A percentile compares a stretch with the other conserved stretches of the same genome.
phyloP scores from a whole-genome alignment of 768 basidiomycete genomes.

The Cystoderma amianthinum region DNA sequence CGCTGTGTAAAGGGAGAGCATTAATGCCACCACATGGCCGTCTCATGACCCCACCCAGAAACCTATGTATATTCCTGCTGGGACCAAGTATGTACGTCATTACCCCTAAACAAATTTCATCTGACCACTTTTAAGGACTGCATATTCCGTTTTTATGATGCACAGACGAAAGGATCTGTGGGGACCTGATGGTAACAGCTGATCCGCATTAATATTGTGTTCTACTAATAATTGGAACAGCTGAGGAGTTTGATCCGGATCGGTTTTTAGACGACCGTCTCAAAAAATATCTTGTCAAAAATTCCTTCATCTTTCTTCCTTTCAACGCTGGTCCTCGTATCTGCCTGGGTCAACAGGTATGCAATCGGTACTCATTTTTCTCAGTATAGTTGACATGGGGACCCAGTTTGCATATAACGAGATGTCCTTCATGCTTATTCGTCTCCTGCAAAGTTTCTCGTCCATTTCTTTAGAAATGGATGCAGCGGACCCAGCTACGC shows the following conservation, averaged over 20 bases:
- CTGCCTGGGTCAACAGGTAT: slow-evolving; percentile 54
- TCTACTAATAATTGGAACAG: no score
- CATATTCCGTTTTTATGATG: slow-evolving; percentile 59
- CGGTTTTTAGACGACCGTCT: slow-evolving; percentile 58
- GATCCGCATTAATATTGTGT: slow-evolving; percentile 3
- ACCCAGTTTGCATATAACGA: no score
- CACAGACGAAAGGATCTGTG: slow-evolving; percentile 60
- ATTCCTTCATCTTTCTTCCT: slow-evolving; percentile 65
- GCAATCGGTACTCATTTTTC: no score
- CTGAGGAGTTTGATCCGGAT: no score
- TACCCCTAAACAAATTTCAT: not conserved
- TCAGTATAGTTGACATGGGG: no score
- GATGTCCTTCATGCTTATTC: no score
- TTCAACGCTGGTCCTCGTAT: slow-evolving; percentile 55
- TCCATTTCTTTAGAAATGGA: no score
- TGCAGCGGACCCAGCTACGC: no score
- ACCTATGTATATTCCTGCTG: slow-evolving; percentile 47
- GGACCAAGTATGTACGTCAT: slow-evolving; percentile 30
- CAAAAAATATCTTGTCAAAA: slow-evolving; percentile 52
- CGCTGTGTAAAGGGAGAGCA: slow-evolving; percentile 30
- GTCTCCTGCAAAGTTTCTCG: no score
- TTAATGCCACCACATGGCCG: slow-evolving; percentile 41
- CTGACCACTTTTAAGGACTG: slow-evolving; percentile 17
- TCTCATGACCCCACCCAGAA: slow-evolving; percentile 36
- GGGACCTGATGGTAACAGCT: slow-evolving; percentile 58